phyloP scores from a whole-genome alignment of 306 rosid genomes.

The Prunus mongolica region DNA sequence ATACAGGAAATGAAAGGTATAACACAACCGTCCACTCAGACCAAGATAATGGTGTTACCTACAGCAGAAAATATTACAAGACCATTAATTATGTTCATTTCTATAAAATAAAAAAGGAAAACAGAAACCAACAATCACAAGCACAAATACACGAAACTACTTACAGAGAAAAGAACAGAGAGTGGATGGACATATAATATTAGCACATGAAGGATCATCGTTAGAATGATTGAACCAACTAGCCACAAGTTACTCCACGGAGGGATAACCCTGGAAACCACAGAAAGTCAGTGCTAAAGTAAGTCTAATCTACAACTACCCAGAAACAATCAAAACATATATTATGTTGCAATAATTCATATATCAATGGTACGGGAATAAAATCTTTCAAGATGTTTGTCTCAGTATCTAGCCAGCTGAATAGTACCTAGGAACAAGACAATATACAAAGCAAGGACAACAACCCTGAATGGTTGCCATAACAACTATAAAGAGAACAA shows the following conservation, averaged over 20 bases:
- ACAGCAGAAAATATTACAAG: conserved; percentile 16
- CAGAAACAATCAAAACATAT: background rate
- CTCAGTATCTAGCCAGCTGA: background rate
- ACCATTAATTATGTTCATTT: conserved; percentile 17
- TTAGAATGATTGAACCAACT: conserved; percentile 79
- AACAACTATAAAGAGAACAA: background rate
- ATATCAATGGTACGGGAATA: background rate
- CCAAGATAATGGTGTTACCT: conserved; percentile 91
- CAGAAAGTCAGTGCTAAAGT: conserved; percentile 8
- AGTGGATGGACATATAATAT: conserved; percentile 90
- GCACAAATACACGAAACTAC: conserved; percentile 33
- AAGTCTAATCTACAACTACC: background rate
- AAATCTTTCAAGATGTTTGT: background rate
- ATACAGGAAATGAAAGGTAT: conserved; percentile 90
- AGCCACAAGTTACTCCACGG: conserved; percentile 99
- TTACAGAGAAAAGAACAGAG: conserved; percentile 92
- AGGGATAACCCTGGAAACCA: conserved; percentile 71
- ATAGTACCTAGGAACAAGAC: too few relatives aligned
- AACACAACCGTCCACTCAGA: conserved; percentile 85
- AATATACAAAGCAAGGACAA: too few relatives aligned
- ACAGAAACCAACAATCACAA: conserved; percentile 13
- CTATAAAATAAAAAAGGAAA: conserved; percentile 1
- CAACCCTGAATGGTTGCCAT: background rate
- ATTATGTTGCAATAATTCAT: background rate
- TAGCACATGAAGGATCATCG: conserved; percentile 80